Evolutionary conservation across 2,329 filamentous ascomycete species (phyloP).

Genomic region (Ophiobolus disseminans): DNA sequence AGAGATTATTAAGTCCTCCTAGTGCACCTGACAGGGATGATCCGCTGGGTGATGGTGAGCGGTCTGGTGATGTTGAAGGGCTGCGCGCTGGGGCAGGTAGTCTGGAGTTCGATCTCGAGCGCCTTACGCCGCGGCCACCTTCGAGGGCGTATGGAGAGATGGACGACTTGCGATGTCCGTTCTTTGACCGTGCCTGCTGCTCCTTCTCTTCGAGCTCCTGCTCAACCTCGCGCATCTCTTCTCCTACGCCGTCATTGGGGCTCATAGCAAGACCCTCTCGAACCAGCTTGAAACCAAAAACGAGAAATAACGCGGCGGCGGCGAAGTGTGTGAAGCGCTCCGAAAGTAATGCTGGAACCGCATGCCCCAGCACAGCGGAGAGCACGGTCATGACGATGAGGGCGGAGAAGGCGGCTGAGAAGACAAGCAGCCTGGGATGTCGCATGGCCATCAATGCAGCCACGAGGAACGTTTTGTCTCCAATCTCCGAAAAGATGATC

Average conservation of each 20-base stretch:
- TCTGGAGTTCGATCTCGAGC: slow-evolving; percentile 75
- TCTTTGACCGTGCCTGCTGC: slow-evolving; percentile 68
- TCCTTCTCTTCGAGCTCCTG: slow-evolving; percentile 93
- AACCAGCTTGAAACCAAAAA: slow-evolving; percentile 86
- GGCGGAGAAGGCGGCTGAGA: slow-evolving; percentile 91
- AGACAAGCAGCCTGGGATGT: slow-evolving; percentile 90
- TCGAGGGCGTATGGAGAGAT: slow-evolving; percentile 80
- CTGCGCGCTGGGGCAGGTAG: slow-evolving; percentile 82
- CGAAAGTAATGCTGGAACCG: slow-evolving; percentile 86
- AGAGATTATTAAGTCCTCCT: slow-evolving; percentile 82
- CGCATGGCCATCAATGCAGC: slow-evolving; percentile 99
- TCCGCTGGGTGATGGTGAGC: slow-evolving; percentile 55
- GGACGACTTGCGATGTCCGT: slow-evolving; percentile 68
- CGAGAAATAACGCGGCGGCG: slow-evolving; percentile 82
- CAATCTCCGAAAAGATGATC: slow-evolving; percentile 96
- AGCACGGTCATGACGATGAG: slow-evolving; percentile 93
- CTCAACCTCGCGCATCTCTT: slow-evolving; percentile 98
- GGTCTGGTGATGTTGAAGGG: slow-evolving; percentile 66
- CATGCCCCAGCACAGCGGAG: slow-evolving; percentile 90
- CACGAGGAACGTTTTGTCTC: slow-evolving; percentile 98
- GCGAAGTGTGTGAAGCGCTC: slow-evolving; percentile 90
- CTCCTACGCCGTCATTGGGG: slow-evolving; percentile 87
- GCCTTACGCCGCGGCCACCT: slow-evolving; percentile 73
- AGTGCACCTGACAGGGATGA: slow-evolving; percentile 62
- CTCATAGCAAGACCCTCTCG: slow-evolving; percentile 89